Evolutionary conservation across 768 basidiomycete species (phyloP).

Genomic region (Ramaria rubella): DNA sequence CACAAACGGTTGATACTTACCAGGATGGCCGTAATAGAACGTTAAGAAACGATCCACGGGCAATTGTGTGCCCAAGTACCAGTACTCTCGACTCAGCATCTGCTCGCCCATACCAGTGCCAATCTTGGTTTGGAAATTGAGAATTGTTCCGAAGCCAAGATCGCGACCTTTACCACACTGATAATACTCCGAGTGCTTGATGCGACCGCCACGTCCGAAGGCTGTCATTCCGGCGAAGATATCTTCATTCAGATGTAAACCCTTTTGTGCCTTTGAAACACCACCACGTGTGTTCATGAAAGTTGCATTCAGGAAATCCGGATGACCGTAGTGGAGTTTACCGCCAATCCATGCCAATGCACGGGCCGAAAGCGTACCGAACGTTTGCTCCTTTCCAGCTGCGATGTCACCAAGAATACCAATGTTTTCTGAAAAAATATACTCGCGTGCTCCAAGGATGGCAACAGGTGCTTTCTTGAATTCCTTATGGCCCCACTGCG

Average conservation of each 20-base stretch:
- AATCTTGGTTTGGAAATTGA: slow-evolving; percentile 99
- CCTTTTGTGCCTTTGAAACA: slow-evolving; percentile 98
- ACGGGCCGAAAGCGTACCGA: slow-evolving; percentile 96
- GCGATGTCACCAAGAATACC: slow-evolving; percentile 98
- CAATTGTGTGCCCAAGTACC: slow-evolving; percentile 96
- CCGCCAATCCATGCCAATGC: slow-evolving; percentile 96
- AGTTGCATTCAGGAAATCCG: slow-evolving; percentile 95
- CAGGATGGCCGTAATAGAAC: slow-evolving; percentile 99
- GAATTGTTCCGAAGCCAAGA: slow-evolving; percentile 96
- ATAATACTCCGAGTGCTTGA: slow-evolving; percentile 99
- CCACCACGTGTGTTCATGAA: slow-evolving; percentile 99
- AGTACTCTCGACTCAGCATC: slow-evolving; percentile 99
- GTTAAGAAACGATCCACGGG: slow-evolving; percentile 98
- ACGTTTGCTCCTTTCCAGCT: slow-evolving; percentile 99
- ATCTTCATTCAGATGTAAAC: slow-evolving; percentile 97
- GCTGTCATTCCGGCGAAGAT: slow-evolving; percentile 99
- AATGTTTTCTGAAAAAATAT: slow-evolving; percentile 99
- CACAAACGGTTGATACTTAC: not conserved
- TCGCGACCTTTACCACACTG: slow-evolving; percentile 99
- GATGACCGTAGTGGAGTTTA: slow-evolving; percentile 97
- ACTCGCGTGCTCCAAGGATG: slow-evolving; percentile 97
- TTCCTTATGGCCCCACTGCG: slow-evolving; percentile 92
- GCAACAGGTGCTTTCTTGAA: slow-evolving; percentile 88
- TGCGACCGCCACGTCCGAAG: slow-evolving; percentile 94
- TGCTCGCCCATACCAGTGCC: slow-evolving; percentile 99